Base-by-base conservation (phyloP, 257 asterid genomes). In the Euphrasia confusa region DNA sequence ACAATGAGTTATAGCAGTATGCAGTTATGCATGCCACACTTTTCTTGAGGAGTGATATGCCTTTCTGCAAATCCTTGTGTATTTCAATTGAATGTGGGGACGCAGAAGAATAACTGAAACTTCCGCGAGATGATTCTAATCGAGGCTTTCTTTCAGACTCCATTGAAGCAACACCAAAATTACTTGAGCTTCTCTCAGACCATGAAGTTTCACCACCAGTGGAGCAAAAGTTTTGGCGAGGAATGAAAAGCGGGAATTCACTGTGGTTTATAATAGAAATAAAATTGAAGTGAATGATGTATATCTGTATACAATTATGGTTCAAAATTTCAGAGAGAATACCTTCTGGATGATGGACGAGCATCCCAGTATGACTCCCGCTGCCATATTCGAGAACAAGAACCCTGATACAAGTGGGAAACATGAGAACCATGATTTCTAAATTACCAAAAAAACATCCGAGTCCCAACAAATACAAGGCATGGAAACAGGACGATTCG, bases 341-440 rank as follows among this genome's bases (percentile, higher is more conserved):
- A 93, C 99, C 99, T 83, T 77, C 97, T 79, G 40, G 99, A 85
- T 37, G 95, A 89, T 69, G 99, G 99, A 53, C 95, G 94, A 50
- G 99, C 90, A 77, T 89, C 94, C 96, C 96, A 93, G 73, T 84
- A 93, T 12, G 97, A 87, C 78, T 82, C 86, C 61, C 96, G 86
- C 74, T 93, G 99, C 99, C 99, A 93, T 80, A 89, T 85, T 71
- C 97, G 85, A 70, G 99, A 93, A 70, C 94, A 84, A 14, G 99
- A 93, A 66, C 99, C 99, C 99, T 93, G 82, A 57, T 14, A 76
- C 63, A 71, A 37, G 62, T 13, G n/a, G n/a, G 11, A 60, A 66
- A 61, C 40, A 68, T 66, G 30, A 71, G 63, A 76, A 47, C 17
- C 56, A 44, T 61, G 26, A 39, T 58, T 61, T 48, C 35, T 27